Conservation (phyloP, 306 rosid species). For the Cajanus cajan region DNA sequence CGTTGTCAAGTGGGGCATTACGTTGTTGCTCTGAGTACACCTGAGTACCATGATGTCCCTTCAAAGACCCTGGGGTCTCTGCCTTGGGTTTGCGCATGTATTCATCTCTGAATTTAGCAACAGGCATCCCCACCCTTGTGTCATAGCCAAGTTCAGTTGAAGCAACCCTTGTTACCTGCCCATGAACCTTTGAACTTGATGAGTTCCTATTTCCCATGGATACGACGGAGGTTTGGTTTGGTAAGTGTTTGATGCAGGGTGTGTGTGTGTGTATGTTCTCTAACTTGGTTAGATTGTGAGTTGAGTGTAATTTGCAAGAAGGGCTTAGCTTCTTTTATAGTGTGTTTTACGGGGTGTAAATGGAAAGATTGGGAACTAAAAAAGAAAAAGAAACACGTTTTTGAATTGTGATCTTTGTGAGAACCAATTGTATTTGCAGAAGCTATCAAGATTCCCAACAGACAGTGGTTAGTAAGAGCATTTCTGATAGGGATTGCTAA, state of each 20-base stretch:
- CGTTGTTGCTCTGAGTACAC: background rate
- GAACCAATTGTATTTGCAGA: background rate
- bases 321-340: conserved; percentile 24
- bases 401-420: conserved; percentile 9
- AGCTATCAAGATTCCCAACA: conserved; percentile 4
- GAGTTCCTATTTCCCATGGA: conserved; percentile 19
- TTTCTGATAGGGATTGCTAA: no score
- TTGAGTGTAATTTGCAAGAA: conserved; percentile 6
- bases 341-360: background rate
- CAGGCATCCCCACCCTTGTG: background rate
- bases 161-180: background rate
- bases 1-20: background rate
- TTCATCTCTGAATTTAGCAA: background rate
- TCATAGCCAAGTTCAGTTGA: background rate
- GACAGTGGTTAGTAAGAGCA: background rate
- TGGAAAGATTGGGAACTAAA: background rate
- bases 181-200: conserved; percentile 19
- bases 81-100: background rate
- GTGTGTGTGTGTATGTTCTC: background rate
- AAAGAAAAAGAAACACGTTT: background rate
- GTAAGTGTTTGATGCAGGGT: background rate
- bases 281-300: background rate
- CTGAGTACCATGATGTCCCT: background rate
- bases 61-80: background rate
- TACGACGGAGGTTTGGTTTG: background rate